Evolutionary conservation across 768 basidiomycete genomes (phyloP), one percentile per base, ranked within the genome.

Genomic region (Cyclocybe aegerita): DNA sequence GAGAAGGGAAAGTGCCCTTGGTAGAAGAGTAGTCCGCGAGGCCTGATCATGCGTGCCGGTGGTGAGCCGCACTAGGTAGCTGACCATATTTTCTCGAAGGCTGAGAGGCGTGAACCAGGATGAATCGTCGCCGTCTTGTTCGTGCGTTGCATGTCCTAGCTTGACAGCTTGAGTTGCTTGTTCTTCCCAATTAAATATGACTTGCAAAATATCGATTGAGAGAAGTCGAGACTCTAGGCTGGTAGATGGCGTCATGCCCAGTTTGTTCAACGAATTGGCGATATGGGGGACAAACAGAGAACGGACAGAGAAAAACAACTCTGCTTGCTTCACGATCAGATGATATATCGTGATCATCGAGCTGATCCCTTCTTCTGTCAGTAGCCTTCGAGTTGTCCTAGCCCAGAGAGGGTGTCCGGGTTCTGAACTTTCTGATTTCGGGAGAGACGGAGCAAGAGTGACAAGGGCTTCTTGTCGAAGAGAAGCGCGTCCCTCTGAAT

Each of bases 181-280:
- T 67, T 90, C 85, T 65, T 98, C 97, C 97, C 97, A 99, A 37
- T 85, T 81, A 62, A 93, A 91, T 33, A 99, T 88, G 36, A 94
- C 84, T 64, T 97, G 93, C 10, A 95, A 76, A 33, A 95, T 82
- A 52, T 99, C 97, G 50, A 98, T 81, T 15, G 93, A 91, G 37
- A 98, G 71, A 15, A 85, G 70, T n/a, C 93, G 84, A 6, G 90
- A 86, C 59, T 98, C 97, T 16, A 77, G 63, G 7, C 83, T 88
- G 9, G 91, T 81, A 4, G 79, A 75, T 3, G 80, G 69, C 12
- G 84, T 79, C 62, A 95, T 80, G n/a, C 93, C 94, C 5, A 98
- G 78, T 65, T 94, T 95, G 46, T 80, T 79, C 55, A 99, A 75
- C 8, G 90, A 91, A 60, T 89, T 89, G 36, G 95, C 90, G 72